A percentile compares a stretch with the other conserved stretches of the same genome.
phyloP scores from a whole-genome alignment of 2,329 filamentous ascomycete genomes.

The Aaosphaeria arxii region DNA sequence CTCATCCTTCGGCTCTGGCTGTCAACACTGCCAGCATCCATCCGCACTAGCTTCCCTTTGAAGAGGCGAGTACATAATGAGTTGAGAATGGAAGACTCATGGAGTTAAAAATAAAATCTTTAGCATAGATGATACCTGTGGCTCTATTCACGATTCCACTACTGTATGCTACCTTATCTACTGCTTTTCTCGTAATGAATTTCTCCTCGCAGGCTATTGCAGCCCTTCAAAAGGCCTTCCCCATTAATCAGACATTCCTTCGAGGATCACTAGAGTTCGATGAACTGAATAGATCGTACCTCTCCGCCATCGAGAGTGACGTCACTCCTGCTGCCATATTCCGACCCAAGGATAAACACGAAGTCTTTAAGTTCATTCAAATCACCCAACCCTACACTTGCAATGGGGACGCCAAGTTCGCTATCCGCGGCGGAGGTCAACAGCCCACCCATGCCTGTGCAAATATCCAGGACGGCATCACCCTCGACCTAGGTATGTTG shows the following conservation, averaged over 20 bases:
- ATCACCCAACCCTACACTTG: background rate
- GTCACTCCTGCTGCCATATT: background rate
- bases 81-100: too few relatives aligned
- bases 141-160: too few relatives aligned
- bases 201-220: too few relatives aligned
- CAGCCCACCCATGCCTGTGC: background rate
- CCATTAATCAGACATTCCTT: background rate
- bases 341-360: background rate
- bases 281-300: background rate
- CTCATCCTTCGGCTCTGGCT: too few relatives aligned
- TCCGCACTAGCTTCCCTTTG: too few relatives aligned
- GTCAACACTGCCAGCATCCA: too few relatives aligned
- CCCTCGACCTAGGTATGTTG: constrained; percentile 1
- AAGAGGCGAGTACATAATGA: too few relatives aligned
- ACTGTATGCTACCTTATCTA: too few relatives aligned
- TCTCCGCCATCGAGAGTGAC: background rate
- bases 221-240: background rate
- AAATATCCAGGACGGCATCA: constrained; percentile 5
- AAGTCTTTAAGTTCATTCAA: background rate
- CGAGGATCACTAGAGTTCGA: background rate
- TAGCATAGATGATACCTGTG: too few relatives aligned
- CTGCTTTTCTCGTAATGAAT: too few relatives aligned
- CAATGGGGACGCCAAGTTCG: background rate
- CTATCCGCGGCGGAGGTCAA: background rate
- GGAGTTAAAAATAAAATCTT: too few relatives aligned